Evolutionary conservation across 1,139 yeast genomes (phyloP), one percentile per base, ranked within the genome.

Genomic region (Yamadazyma jaroonii): DNA sequence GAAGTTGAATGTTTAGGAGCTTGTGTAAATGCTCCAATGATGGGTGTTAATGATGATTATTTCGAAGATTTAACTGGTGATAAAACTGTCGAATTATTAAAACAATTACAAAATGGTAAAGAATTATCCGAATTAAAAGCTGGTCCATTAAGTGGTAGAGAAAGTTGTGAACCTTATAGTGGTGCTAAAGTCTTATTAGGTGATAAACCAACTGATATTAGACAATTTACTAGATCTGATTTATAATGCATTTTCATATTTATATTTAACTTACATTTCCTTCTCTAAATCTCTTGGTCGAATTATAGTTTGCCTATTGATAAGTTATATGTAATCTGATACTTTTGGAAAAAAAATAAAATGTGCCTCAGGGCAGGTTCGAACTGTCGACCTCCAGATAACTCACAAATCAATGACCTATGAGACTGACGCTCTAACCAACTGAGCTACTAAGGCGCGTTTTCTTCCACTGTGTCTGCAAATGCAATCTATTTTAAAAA

Each of bases 1-100:
- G 96, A 87, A 62, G 95, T 87, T 42, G 96, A 87, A 64, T 87
- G 96, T 64, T 77, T 86, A 43, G 96, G 96, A 42, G 96, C 96
- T 7, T 87, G 96, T 71, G 89, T 86, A 40, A 87, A 87, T 62
- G 96, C 86, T 11, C 96, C 96, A 41, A 86, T 87, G 88, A 66
- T 88, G 48, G 95, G 86, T 41, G 67, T 87, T 42, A 85, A 86
- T 60, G 95, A 87, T 62, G 90, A 84, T 59, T 87, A 71, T 64
- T 82, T 74, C 54, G 96, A 87, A 65, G 96, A 87, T 62, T 74
- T 87, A 64, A 82, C 92, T 29, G 74, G 82, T 12, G 82, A 82
- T 47, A 74, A 77, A 40, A 79, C 85, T 28, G 72, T 77, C 27
- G 72, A 74, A 39, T 60, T 87, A 38, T 74, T 87, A 57, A 75